Evolutionary conservation across 78 protist genomes (phyloP), one percentile per base, ranked within the genome.

Genomic region (Isochrysis galbana): DNA sequence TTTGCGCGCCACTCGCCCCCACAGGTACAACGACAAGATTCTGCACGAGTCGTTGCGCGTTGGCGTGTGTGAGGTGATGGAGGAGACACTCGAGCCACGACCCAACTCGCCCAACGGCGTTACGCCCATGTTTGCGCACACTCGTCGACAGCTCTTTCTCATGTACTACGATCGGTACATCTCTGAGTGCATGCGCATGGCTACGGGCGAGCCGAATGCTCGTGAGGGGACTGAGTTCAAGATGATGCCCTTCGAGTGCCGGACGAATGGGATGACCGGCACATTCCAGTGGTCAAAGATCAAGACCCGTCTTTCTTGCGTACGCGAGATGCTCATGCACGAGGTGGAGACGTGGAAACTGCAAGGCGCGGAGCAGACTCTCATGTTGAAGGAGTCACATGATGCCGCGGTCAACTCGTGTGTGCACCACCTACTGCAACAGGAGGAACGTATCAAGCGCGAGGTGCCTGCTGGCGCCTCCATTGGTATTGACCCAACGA

Each of bases 241-340:
- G 88, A 25, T 25, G 88, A 80, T 80, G 88, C 88, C 88, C 7
- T 80, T 80, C 88, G 88, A 80, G 55, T 44, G 88, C 55, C 0
- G 55, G 23, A 7, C 88, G 41, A 80, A 80, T 7, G 54, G 88
- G 32, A 80, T 80, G 47, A 1, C 0, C 5, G 88, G 88, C 88
- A 0, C 88, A 3, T 80, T 44, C 39, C 29, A 2, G 55, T 80
- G 88, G 88, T 0, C 23, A 0, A 4, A 4, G 55, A 26, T 44
- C 29, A 4, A 41, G 26, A 19, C 51, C 55, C 88, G 88, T 2
- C 88, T 80, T n/a, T 5, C 0, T 14, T 23, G 21, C 55, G 22
- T 80, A 22, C 36, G 10, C 36, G 38, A 2, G 41, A 0, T 0
- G 55, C 39, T 39, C 29, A 1, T 7, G 17, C 55, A 5, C 44